Base-by-base conservation (phyloP, 176 grass and related monocot species). In the Raddia distichophylla region DNA sequence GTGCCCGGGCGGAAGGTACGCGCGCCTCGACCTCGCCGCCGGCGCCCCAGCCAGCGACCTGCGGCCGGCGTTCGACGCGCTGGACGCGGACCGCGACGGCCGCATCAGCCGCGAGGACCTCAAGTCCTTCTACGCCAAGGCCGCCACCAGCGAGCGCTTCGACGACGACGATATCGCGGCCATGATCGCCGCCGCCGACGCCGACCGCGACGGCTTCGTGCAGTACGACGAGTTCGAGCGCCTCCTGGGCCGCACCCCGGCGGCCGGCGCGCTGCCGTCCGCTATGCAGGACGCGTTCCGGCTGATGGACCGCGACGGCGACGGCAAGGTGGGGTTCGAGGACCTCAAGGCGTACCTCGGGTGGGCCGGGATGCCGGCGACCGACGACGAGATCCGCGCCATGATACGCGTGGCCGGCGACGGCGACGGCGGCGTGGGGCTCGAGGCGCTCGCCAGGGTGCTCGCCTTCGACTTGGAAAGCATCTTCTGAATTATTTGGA, bases 81-180 rank as follows among this genome's bases (percentile, higher is more conserved):
- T 99, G 69, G 97, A 99, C 85, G 87, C 91, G 33, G 97, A 99
- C 87, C 89, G 42, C 55, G 97, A 99, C 73, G 97, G 97, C 77
- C 86, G 87, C 78, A 99, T 99, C 91, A 93, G 97, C 89, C 87
- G 85, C 61, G 86, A 94, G 6, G 97, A 99, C 72, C 97, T 99
- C 89, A 95, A 91, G 83, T 66, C 79, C 6, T 99, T 99, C 91
- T 99, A 90, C 89, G 86, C 82, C 78, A 43, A 47, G 63, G 27
- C 65, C 14, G 52, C 73, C 32, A 53, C 77, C 40, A 51, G 60
- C 43, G 67, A 57, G 45, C 83, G 80, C 5, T 76, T 86, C 76
- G 79, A 84, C 47, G 96, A 99, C 71, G 93, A 93, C 51, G 96
- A 95, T 63, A 87, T 99, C 73, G 87, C 78, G 15, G 75, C 89